Evolutionary conservation across 108 stramenopile genomes (phyloP).

Genomic region (Stephanodiscus triporus): DNA sequence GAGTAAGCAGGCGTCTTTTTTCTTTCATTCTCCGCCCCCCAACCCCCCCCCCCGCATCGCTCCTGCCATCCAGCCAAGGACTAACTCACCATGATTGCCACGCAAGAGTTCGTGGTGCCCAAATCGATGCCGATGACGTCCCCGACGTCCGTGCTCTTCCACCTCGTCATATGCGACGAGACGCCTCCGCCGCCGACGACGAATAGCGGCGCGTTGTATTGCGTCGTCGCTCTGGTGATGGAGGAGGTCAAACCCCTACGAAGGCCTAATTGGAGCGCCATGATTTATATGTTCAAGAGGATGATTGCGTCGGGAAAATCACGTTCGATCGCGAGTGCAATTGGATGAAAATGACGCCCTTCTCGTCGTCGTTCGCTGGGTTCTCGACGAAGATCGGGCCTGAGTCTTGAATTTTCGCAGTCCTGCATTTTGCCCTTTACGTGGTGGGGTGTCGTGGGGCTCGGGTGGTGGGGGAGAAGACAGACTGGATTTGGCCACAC

Average conservation of each 20-base stretch:
- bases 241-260: conserved; percentile 26
- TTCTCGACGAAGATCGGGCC: no score
- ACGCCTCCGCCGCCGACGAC: conserved; percentile 17
- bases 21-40: no score
- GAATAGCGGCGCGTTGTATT: conserved; percentile 19
- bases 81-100: conserved; percentile 98
- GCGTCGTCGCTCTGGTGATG: conserved; percentile 1
- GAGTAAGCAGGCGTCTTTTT: no score
- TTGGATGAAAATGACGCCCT: conserved; percentile 3
- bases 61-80: no score
- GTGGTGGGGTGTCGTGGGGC: no score
- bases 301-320: neutral
- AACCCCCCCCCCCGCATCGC: no score
- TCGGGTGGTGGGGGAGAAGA: neutral
- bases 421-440: conserved; percentile 19
- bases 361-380: no score
- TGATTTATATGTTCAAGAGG: neutral
- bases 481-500: neutral
- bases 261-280: conserved; percentile 50
- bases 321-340: conserved; percentile 4
- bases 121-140: conserved; percentile 99
- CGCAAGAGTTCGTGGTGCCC: conserved; percentile 99
- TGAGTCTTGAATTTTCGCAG: neutral
- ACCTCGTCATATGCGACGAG: conserved; percentile 25
- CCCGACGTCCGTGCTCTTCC: conserved; percentile 78